Conservation (phyloP, 2,329 filamentous ascomycete genomes). For the Colletotrichum neosansevieriae region DNA sequence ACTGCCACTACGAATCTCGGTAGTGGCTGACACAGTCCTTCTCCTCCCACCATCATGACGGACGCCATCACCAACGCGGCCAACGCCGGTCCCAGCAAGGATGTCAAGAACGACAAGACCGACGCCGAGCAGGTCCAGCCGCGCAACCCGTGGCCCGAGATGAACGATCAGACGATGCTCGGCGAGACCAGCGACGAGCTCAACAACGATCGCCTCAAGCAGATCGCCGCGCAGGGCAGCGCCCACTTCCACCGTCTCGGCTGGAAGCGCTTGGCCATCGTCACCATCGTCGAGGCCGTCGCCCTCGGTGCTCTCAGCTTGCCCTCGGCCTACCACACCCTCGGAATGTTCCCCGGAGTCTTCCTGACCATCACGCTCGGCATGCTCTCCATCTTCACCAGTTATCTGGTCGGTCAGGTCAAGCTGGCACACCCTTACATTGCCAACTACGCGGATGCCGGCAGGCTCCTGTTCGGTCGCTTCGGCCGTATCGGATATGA, state of each 20-base stretch:
- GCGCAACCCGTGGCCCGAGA: slow-evolving; percentile 32
- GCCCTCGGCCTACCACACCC: slow-evolving; percentile 62
- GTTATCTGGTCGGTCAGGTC: slow-evolving; percentile 60
- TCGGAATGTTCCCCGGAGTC: slow-evolving; percentile 65
- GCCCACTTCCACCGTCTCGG: slow-evolving; percentile 66
- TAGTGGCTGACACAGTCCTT: slow-evolving; percentile 3
- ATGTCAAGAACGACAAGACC: slow-evolving; percentile 18
- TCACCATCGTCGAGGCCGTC: slow-evolving; percentile 69
- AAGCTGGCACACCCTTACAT: slow-evolving; percentile 67
- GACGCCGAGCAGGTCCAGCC: slow-evolving; percentile 33
- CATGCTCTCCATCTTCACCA: slow-evolving; percentile 61
- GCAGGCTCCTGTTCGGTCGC: slow-evolving; percentile 66
- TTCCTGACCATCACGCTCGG: slow-evolving; percentile 57
- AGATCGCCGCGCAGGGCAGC: slow-evolving; percentile 58
- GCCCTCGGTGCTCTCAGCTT: slow-evolving; percentile 66
- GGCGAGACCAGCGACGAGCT: slow-evolving; percentile 45
- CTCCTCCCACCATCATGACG: slow-evolving; percentile 24
- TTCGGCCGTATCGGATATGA: slow-evolving; percentile 67
- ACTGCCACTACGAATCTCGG: background rate
- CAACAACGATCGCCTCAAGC: slow-evolving; percentile 57
- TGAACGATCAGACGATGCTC: slow-evolving; percentile 36
- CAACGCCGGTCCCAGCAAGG: slow-evolving; percentile 24
- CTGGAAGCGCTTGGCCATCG: slow-evolving; percentile 67
- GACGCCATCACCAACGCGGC: slow-evolving; percentile 28
- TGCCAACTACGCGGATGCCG: slow-evolving; percentile 77